Evolutionary conservation across 495 filamentous ascomycete genomes (phyloP).

Genomic region (Xylaria venustula): DNA sequence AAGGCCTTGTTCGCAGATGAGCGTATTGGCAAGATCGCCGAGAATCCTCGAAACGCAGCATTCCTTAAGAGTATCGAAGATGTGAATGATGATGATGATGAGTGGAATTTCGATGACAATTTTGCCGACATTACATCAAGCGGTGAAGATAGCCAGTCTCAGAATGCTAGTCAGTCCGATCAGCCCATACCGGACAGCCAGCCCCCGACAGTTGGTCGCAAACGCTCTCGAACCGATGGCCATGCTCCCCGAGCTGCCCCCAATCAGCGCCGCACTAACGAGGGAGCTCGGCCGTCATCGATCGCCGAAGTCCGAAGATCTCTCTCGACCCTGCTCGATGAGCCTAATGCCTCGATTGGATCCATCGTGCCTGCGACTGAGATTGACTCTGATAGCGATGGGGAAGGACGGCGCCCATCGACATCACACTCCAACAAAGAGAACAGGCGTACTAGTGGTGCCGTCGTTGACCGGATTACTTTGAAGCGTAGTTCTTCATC

Average conservation of each 20-base stretch:
- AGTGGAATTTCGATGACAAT: slow-evolving; percentile 68
- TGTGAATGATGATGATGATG: slow-evolving; percentile 73
- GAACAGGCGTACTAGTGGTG: slow-evolving; percentile 41
- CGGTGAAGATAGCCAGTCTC: slow-evolving; percentile 33
- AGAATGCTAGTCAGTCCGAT: slow-evolving; percentile 14
- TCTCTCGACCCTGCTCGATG: slow-evolving; percentile 77
- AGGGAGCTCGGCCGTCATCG: slow-evolving; percentile 60
- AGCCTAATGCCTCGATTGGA: slow-evolving; percentile 51
- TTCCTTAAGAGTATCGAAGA: slow-evolving; percentile 92
- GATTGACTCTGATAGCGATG: slow-evolving; percentile 40
- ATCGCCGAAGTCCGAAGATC: slow-evolving; percentile 77
- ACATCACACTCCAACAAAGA: slow-evolving; percentile 36
- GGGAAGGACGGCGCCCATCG: slow-evolving; percentile 34
- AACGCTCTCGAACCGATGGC: slow-evolving; percentile 29
- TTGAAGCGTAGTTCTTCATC: slow-evolving; percentile 62
- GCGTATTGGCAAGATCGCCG: slow-evolving; percentile 83
- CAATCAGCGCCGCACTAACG: slow-evolving; percentile 63
- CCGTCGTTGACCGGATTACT: slow-evolving; percentile 77
- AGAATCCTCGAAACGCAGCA: slow-evolving; percentile 84
- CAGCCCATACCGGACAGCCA: slow-evolving; percentile 46
- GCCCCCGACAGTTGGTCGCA: slow-evolving; percentile 24
- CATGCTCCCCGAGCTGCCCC: slow-evolving; percentile 59
- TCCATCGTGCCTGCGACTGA: slow-evolving; percentile 48
- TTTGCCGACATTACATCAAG: slow-evolving; percentile 52
- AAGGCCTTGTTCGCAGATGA: slow-evolving; percentile 87